A percentile compares a stretch with the other conserved stretches of the same genome.
phyloP scores from a whole-genome alignment of 2,329 filamentous ascomycete species.

The Paecilomyces variotii region DNA sequence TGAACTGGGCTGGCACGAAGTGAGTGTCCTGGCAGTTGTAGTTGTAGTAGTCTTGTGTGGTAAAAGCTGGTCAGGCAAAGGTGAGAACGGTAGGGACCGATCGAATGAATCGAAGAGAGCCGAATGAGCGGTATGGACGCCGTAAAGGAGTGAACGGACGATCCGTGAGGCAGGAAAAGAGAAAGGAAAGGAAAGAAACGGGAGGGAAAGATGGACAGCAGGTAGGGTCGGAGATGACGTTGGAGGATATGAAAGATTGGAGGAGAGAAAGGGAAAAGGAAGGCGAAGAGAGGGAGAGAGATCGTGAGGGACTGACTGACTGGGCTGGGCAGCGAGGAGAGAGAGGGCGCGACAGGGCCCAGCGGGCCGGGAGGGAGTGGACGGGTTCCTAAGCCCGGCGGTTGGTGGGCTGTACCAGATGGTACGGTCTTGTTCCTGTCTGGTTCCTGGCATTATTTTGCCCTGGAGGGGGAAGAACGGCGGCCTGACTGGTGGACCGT shows the following conservation, averaged over 20 bases:
- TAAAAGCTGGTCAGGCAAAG: constrained; percentile 1
- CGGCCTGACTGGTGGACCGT: background rate
- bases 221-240: constrained; percentile 12
- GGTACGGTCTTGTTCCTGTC: background rate
- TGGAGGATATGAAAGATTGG: constrained; percentile 19
- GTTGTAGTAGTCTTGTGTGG: no score
- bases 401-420: background rate
- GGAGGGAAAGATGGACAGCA: constrained; percentile 17
- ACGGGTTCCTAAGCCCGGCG: background rate
- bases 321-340: no score
- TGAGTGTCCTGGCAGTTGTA: constrained; percentile 23
- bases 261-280: constrained; percentile 19
- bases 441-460: no score
- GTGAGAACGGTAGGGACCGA: constrained; percentile 5
- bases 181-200: constrained; percentile 16
- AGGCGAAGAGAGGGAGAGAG: constrained; percentile 2
- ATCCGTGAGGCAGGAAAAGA: constrained; percentile 25
- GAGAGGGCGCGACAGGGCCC: background rate
- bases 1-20: constrained; percentile 25
- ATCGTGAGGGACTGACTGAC: background rate
- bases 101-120: constrained; percentile 2
- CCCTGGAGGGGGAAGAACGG: background rate
- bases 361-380: background rate
- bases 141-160: constrained; percentile 47
- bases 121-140: constrained; percentile 36